These are phyloP conservation scores for Brassica juncea DNA, from an alignment of 345 rosid genomes.

Conservation along the genomic window DNA sequence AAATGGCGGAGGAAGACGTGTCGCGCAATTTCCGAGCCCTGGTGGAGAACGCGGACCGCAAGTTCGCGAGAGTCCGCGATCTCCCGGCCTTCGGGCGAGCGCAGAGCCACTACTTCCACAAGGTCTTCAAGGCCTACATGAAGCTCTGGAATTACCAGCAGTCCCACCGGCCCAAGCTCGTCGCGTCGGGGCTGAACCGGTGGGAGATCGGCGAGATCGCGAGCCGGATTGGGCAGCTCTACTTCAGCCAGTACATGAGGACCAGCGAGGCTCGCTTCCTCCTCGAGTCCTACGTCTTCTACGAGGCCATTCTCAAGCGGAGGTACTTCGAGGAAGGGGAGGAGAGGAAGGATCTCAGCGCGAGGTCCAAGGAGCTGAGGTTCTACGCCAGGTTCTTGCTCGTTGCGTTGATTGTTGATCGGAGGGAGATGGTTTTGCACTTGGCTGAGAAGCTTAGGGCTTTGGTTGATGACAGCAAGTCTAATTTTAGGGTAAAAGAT, in stretches of 20 bases:
- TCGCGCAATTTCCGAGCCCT: slow-evolving; percentile 64
- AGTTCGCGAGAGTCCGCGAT: slow-evolving; percentile 86
- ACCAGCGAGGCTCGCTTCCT: slow-evolving; percentile 84
- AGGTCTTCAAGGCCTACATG: slow-evolving; percentile 95
- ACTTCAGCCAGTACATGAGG: slow-evolving; percentile 92
- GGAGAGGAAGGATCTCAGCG: slow-evolving; percentile 63
- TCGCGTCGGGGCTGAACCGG: slow-evolving; percentile 77
- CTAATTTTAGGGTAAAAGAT: slow-evolving; percentile 69
- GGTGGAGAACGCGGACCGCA: slow-evolving; percentile 88
- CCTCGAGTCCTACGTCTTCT: slow-evolving; percentile 85
- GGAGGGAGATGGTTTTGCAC: slow-evolving; percentile 56
- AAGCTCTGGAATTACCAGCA: slow-evolving; percentile 97
- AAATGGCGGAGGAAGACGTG: slow-evolving; percentile 59
- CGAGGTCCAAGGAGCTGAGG: slow-evolving; percentile 82
- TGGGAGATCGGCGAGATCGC: slow-evolving; percentile 99
- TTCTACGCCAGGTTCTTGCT: slow-evolving; percentile 88
- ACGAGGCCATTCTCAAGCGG: slow-evolving; percentile 81
- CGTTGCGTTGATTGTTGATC: slow-evolving; percentile 73
- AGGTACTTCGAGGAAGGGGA: slow-evolving; percentile 71
- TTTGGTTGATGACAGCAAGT: slow-evolving; percentile 69
- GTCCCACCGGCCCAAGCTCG: slow-evolving; percentile 64
- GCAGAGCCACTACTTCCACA: slow-evolving; percentile 61
- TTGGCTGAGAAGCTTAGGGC: slow-evolving; percentile 53
- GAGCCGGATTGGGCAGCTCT: slow-evolving; percentile 98
- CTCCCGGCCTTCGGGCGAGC: slow-evolving; percentile 65